A percentile compares a stretch with the other conserved stretches of the same genome.
Conservation (phyloP, 179 eudicot species). For the Spergularia azorica region DNA sequence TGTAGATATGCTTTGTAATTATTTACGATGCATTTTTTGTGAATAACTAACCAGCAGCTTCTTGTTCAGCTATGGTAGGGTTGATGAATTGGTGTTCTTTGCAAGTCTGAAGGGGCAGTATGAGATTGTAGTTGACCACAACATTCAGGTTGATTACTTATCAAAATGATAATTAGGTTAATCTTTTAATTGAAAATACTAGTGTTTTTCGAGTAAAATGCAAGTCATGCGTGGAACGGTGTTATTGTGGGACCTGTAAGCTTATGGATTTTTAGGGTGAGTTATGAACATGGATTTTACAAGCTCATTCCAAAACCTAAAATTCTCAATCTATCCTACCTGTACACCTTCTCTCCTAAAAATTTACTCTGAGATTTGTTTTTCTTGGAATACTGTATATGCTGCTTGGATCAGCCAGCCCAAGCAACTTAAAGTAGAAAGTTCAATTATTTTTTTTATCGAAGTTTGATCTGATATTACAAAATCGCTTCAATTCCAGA, state of each 20-base stretch:
- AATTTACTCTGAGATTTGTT: neutral
- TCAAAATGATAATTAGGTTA: neutral
- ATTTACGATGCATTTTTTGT: neutral
- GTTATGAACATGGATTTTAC: neutral
- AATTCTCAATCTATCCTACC: neutral
- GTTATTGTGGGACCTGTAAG: neutral
- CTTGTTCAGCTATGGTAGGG: conserved; percentile 87
- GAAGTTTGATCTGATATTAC: too few species aligned
- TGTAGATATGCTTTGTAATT: neutral
- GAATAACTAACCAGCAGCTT: conserved; percentile 22
- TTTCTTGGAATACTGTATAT: neutral
- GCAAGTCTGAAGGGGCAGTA: conserved; percentile 90
- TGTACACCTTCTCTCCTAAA: neutral
- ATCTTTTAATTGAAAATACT: neutral
- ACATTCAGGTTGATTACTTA: conserved; percentile 69
- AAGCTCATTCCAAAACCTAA: neutral
- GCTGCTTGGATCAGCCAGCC: neutral
- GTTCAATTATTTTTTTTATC: neutral
- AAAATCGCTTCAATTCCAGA: neutral
- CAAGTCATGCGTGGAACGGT: neutral
- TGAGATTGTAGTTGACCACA: conserved; percentile 89
- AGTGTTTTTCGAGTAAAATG: neutral
- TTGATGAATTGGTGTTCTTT: conserved; percentile 89
- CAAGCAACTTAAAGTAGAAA: neutral
- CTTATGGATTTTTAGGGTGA: neutral